Evolutionary conservation across 2,329 filamentous ascomycete species (phyloP).

Genomic region (Lecanicillium sp.): DNA sequence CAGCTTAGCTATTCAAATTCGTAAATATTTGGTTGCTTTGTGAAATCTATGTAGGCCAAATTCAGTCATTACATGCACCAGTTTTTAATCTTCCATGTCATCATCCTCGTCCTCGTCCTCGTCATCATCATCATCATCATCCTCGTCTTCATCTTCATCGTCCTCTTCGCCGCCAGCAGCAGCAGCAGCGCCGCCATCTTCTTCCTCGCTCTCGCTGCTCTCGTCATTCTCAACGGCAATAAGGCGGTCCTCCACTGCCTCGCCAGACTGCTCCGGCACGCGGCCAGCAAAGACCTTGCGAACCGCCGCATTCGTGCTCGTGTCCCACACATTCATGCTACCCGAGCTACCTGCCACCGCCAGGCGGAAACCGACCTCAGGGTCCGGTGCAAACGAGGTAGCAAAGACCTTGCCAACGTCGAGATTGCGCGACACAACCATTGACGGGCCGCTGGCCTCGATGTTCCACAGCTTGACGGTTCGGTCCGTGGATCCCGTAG

Average conservation of each 20-base stretch:
- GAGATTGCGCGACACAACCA: constrained; percentile 86
- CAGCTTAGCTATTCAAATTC: no score
- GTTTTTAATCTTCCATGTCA: constrained; percentile 46
- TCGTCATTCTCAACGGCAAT: constrained; percentile 64
- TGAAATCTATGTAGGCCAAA: no score
- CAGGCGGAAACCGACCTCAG: constrained; percentile 83
- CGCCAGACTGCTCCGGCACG: constrained; percentile 46
- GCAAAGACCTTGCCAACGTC: constrained; percentile 95
- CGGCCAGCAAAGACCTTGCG: constrained; percentile 71
- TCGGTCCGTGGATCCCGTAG: constrained; percentile 88
- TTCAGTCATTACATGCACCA: not conserved
- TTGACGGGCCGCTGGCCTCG: constrained; percentile 66
- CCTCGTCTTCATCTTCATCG: constrained; percentile 45
- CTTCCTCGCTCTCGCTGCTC: constrained; percentile 58
- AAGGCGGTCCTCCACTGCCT: constrained; percentile 64
- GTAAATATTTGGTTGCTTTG: not conserved
- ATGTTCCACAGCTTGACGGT: constrained; percentile 97
- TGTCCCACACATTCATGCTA: constrained; percentile 90
- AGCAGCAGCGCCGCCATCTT: constrained; percentile 36
- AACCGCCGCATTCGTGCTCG: constrained; percentile 82
- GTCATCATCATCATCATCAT: constrained; percentile 21
- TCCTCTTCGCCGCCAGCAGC: constrained; percentile 31
- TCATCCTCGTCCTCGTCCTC: constrained; percentile 28
- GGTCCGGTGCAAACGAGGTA: constrained; percentile 80
- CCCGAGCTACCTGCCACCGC: constrained; percentile 94